Base-by-base conservation (phyloP, 192 early-diverging fungal genomes). In the Diversispora epigaea region DNA sequence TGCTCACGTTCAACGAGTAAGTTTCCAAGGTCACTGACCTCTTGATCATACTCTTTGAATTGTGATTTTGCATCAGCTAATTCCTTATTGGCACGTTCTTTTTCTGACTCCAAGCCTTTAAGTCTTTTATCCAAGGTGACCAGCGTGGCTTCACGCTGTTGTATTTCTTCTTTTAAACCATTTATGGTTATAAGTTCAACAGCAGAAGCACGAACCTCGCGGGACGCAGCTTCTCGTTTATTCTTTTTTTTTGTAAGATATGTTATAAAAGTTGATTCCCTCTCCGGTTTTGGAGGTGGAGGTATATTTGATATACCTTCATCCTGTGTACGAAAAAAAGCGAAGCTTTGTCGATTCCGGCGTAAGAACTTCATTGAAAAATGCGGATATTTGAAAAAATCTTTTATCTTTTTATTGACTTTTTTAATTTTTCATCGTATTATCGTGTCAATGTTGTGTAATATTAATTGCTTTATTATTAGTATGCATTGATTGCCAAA, bases 271-370 rank as follows among this genome's bases (percentile, higher is more conserved):
- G 9, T 41, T 19, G 62, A 64, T 64, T 64, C 43, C n/a, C n/a
- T 64, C 41, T 64, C 62, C 15, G 62, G 62, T 64, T 64, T 64
- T 25, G 57, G 14, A 4, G 57, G 21, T 8, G 57, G 57, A 43
- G 32, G 21, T 39, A 39, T 14, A 62, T 39, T 64, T 64, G 62
- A 64, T 64, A 64, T 64, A 64, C 62, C 62, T 64, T 64, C 62
- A 64, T 64, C 62, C n/a, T 64, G 62, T 3, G 41, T 44, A 64
- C 62, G 62, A 64, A 64, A 64, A 40, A 64, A 64, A 43, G 32
- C 62, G 40, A 64, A 64, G 15, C 62, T 64, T 14, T 60, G 19
- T 21, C 61, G 62, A 40, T 64, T 64, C 17, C 62, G 62, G 25
- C n/a, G 41, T 17, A 64, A 64, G 62, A 64, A 64, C 40, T 64